Evolutionary conservation across 73 alveolate genomes (phyloP).

Genomic region (Tetrahymena borealis): DNA sequence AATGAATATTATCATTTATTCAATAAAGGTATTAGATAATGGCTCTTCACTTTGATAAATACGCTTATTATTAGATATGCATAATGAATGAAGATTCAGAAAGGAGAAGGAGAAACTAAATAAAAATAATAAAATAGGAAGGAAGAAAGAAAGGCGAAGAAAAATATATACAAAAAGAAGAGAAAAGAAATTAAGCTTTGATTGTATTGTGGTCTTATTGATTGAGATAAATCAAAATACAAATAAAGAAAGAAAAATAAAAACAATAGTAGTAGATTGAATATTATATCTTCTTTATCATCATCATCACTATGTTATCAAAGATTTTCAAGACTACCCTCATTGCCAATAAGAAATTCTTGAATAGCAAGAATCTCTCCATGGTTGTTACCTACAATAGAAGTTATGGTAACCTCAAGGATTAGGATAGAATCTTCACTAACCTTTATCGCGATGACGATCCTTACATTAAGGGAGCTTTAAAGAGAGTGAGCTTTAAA

Average conservation of each 20-base stretch:
- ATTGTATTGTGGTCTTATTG: background rate
- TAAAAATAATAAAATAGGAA: background rate
- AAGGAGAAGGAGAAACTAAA: background rate
- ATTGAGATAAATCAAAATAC: background rate
- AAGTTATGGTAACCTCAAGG: conserved; percentile 37
- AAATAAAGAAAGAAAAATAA: background rate
- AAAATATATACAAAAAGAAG: background rate
- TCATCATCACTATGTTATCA: background rate
- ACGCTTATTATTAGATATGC: background rate
- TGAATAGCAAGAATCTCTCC: background rate
- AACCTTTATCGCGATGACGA: conserved; percentile 43
- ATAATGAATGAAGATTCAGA: background rate
- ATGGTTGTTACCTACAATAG: background rate
- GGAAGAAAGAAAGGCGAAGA: background rate
- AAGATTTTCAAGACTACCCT: background rate
- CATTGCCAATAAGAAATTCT: background rate
- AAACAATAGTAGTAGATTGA: background rate
- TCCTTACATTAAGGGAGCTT: conserved; percentile 35
- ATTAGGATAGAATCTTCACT: conserved; percentile 43
- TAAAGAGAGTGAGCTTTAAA: conserved; percentile 29
- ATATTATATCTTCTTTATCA: background rate
- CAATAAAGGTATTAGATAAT: too few species aligned
- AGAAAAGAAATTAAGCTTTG: background rate
- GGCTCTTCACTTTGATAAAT: background rate
- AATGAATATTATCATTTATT: too few species aligned